These are phyloP conservation scores for Orychophragmus violaceus DNA, from an alignment of 345 rosid genomes.

Conservation along the genomic window DNA sequence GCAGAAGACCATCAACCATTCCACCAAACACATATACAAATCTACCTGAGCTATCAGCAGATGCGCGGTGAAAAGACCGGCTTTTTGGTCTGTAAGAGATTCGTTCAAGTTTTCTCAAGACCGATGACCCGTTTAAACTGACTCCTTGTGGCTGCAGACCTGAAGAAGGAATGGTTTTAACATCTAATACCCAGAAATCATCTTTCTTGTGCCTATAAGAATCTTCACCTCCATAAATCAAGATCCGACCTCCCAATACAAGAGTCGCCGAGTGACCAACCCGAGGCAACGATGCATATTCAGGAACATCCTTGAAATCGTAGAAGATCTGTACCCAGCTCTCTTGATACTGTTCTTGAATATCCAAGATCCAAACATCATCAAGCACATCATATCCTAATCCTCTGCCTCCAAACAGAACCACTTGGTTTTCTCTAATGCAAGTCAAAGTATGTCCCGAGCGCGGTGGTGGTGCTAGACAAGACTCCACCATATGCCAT, in stretches of 20 bases:
- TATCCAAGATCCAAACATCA: constrained; percentile 79
- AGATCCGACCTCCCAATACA: constrained; percentile 62
- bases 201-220: constrained; percentile 68
- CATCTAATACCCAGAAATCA: constrained; percentile 81
- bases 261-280: constrained; percentile 92
- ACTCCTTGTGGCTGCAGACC: constrained; percentile 34
- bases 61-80: constrained; percentile 82
- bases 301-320: constrained; percentile 47
- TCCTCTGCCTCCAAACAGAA: constrained; percentile 94
- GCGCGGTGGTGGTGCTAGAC: constrained; percentile 73
- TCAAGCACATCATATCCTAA: constrained; percentile 71
- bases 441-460: constrained; percentile 91
- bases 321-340: constrained; percentile 65
- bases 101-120: constrained; percentile 60
- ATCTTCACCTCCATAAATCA: constrained; percentile 94
- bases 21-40: constrained; percentile 76
- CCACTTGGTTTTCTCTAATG: constrained; percentile 42
- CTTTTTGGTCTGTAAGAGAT: constrained; percentile 49
- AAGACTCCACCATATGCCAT: constrained; percentile 56
- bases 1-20: constrained; percentile 69
- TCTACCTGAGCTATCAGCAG: constrained; percentile 62
- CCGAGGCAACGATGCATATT: constrained; percentile 58
- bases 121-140: constrained; percentile 28
- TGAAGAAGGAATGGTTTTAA: constrained; percentile 39
- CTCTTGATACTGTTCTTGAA: constrained; percentile 32